Percentiles rank a stretch among this genome's conserved stretches.
These are phyloP conservation scores for Sequoia sempervirens DNA, from an alignment of 75 land plant genomes.

Conservation along the genomic window DNA sequence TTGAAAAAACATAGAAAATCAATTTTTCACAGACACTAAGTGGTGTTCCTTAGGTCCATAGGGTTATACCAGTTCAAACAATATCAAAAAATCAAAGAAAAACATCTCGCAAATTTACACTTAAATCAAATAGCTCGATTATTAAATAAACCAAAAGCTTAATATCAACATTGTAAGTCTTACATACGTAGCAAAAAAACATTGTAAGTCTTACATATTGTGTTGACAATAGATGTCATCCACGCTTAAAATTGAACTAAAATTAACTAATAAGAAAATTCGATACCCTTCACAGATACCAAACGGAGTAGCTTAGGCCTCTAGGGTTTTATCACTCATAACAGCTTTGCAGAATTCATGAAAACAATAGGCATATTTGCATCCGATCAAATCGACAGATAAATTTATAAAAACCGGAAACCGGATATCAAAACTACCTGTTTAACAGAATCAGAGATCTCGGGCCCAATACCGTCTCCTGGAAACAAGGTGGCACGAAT, in stretches of 20 bases:
- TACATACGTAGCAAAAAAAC: too few relatives aligned
- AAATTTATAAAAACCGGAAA: background rate
- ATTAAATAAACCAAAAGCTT: background rate
- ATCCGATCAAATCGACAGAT: background rate
- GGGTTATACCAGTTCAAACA: too few relatives aligned
- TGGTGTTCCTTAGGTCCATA: too few relatives aligned
- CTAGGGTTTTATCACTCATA: too few relatives aligned
- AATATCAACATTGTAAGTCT: background rate
- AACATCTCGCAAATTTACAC: too few relatives aligned
- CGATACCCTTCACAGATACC: too few relatives aligned
- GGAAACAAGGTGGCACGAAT: constrained; percentile 89
- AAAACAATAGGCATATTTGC: background rate
- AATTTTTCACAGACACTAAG: too few relatives aligned
- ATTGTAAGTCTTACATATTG: too few relatives aligned
- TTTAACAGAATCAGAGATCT: constrained; percentile 85
- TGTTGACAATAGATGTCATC: background rate
- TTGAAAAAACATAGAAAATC: too few relatives aligned
- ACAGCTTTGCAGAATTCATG: background rate
- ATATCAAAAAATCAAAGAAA: background rate
- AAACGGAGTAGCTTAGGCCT: too few relatives aligned
- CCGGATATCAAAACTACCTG: constrained; percentile 10
- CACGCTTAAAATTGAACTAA: too few relatives aligned
- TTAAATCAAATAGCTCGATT: background rate
- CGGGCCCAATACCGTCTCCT: constrained; percentile 96
- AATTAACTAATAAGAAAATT: too few relatives aligned